A percentile compares a stretch with the other conserved stretches of the same genome.
phyloP scores from a whole-genome alignment of 495 filamentous ascomycete genomes.

The Annulohypoxylon maeteangense region DNA sequence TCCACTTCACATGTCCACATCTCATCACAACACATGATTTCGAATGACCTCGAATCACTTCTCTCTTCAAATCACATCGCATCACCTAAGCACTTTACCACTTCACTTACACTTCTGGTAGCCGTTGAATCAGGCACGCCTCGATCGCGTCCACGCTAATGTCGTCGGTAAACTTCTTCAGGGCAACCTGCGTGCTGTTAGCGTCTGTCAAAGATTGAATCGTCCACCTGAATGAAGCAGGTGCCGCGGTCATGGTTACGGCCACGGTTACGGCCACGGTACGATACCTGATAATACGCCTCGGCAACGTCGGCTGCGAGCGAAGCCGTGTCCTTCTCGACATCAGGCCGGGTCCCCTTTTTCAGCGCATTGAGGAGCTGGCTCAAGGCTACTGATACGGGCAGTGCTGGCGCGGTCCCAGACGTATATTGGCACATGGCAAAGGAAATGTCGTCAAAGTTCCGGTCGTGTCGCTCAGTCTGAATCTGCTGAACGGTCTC shows the following conservation, averaged over 20 bases:
- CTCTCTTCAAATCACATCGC: no score
- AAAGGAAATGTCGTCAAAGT: constrained; percentile 33
- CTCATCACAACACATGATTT: no score
- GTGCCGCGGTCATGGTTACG: no score
- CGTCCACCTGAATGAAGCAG: constrained; percentile 20
- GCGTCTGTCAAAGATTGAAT: neutral
- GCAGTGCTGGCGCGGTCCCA: constrained; percentile 25
- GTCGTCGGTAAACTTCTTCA: constrained; percentile 67
- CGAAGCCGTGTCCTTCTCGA: constrained; percentile 33
- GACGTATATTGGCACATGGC: constrained; percentile 13
- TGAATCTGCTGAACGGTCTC: constrained; percentile 57
- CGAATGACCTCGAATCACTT: no score
- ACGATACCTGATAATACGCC: constrained; percentile 56
- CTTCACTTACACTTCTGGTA: constrained; percentile 40
- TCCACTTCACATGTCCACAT: no score
- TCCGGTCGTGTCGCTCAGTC: constrained; percentile 45
- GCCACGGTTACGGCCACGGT: no score
- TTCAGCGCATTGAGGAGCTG: constrained; percentile 3
- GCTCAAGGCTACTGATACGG: neutral
- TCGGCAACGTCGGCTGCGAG: constrained; percentile 46
- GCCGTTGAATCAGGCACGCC: constrained; percentile 31
- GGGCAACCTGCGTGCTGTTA: constrained; percentile 57
- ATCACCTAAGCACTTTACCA: no score
- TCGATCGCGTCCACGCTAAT: constrained; percentile 64
- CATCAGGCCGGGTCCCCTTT: constrained; percentile 21